phyloP scores from a whole-genome alignment of 176 grass and related monocot genomes.

The Thinopyrum elongatum region DNA sequence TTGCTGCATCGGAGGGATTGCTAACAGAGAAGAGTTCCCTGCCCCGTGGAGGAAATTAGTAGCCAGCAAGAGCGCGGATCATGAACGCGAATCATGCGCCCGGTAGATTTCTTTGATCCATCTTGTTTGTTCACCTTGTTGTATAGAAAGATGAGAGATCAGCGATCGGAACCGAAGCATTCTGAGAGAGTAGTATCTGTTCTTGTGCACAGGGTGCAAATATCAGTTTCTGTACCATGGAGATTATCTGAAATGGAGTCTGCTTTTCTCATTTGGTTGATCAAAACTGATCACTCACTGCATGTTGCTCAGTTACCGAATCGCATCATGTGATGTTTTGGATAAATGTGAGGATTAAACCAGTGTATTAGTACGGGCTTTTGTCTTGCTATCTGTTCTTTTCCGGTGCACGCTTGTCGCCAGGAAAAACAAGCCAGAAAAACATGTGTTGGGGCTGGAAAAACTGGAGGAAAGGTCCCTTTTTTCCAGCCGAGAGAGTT shows the following conservation, averaged over 20 bases:
- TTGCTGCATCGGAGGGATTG: constrained; percentile 39
- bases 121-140: constrained; percentile 34
- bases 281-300: background rate
- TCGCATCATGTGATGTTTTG: constrained; percentile 15
- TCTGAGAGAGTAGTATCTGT: background rate
- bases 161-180: constrained; percentile 11
- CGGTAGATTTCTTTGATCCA: constrained; percentile 20
- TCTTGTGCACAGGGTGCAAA: background rate
- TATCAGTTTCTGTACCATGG: constrained; percentile 4
- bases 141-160: constrained; percentile 43
- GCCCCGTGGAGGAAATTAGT: constrained; percentile 24
- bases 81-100: background rate
- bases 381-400: constrained; percentile 19
- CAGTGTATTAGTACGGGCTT: background rate
- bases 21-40: constrained; percentile 31
- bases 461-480: constrained; percentile 19
- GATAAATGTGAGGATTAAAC: background rate
- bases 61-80: constrained; percentile 28
- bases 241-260: background rate
- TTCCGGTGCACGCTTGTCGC: constrained; percentile 13
- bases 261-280: background rate
- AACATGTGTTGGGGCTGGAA: constrained; percentile 9
- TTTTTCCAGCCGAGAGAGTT: background rate
- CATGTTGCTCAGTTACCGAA: background rate
- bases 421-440: constrained; percentile 17